phyloP scores from a whole-genome alignment of 2,329 filamentous ascomycete species.

The Pseudogymnoascus sp. region DNA sequence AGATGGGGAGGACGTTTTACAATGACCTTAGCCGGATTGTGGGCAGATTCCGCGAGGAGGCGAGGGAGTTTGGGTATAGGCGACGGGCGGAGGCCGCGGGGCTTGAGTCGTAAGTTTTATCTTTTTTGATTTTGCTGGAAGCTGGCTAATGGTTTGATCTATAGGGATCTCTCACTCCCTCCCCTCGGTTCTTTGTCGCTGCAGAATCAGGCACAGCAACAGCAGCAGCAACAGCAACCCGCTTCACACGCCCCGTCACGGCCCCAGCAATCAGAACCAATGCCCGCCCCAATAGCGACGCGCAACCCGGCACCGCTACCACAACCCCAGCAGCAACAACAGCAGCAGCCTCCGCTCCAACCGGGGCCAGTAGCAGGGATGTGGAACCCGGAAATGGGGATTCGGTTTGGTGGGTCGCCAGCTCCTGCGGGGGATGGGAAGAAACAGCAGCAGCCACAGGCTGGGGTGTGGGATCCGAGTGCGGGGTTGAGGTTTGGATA shows the following conservation, averaged over 20 bases:
- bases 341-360: slow-evolving; percentile 29
- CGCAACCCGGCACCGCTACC: not conserved
- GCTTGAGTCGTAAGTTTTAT: slow-evolving; percentile 57
- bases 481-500: slow-evolving; percentile 24
- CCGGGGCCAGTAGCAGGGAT: slow-evolving; percentile 41
- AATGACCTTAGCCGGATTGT: slow-evolving; percentile 90
- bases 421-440: slow-evolving; percentile 15
- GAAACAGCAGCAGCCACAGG: not conserved
- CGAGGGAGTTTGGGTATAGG: slow-evolving; percentile 68
- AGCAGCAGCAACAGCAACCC: not conserved
- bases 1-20: slow-evolving; percentile 90
- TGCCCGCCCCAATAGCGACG: slow-evolving; percentile 13
- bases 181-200: slow-evolving; percentile 13
- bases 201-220: slow-evolving; percentile 24
- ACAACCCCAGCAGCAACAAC: slow-evolving; percentile 22
- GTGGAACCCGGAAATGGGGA: slow-evolving; percentile 76
- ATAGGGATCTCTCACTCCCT: slow-evolving; percentile 23
- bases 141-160: not conserved
- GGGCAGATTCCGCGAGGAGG: slow-evolving; percentile 72
- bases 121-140: not conserved
- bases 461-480: slow-evolving; percentile 24
- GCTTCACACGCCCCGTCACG: slow-evolving; percentile 13
- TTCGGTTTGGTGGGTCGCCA: slow-evolving; percentile 56
- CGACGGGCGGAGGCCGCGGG: slow-evolving; percentile 71
- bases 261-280: slow-evolving; percentile 21